A percentile compares a stretch with the other conserved stretches of the same genome.
Conservation (phyloP, 345 rosid genomes). For the Punica granatum region DNA sequence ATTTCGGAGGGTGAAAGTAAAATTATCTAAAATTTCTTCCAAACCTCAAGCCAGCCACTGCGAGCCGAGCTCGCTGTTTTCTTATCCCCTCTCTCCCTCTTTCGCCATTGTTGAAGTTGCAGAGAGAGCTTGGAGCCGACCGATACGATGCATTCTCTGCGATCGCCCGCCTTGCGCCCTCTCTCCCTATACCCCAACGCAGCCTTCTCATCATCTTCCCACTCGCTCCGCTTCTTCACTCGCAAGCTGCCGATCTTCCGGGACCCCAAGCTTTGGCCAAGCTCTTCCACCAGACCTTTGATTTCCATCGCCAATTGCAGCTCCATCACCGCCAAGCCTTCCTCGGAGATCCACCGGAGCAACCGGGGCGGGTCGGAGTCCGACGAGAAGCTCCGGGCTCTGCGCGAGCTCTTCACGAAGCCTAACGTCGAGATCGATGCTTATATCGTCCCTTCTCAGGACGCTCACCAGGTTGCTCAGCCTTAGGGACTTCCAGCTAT, state of each 20-base stretch:
- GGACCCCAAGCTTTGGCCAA: constrained; percentile 19
- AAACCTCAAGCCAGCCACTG: neutral
- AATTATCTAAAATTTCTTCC: neutral
- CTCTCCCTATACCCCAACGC: constrained; percentile 9
- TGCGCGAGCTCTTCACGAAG: constrained; percentile 54
- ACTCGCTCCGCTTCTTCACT: constrained; percentile 25
- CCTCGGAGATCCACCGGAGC: constrained; percentile 49
- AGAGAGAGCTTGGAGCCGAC: neutral
- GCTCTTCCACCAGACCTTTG: constrained; percentile 11
- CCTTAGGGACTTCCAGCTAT: neutral
- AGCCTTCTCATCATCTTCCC: neutral
- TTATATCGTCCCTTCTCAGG: constrained; percentile 92
- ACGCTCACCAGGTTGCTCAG: constrained; percentile 76
- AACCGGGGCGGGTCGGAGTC: constrained; percentile 24
- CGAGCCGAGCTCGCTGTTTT: neutral
- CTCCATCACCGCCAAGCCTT: constrained; percentile 66
- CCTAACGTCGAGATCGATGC: constrained; percentile 84
- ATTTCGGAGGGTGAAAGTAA: neutral
- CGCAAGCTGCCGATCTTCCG: constrained; percentile 31
- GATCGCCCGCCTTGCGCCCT: constrained; percentile 6
- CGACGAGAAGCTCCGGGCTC: constrained; percentile 66
- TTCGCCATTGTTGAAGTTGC: neutral
- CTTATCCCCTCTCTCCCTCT: constrained; percentile 13
- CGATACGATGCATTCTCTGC: constrained; percentile 10
- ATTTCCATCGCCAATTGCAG: constrained; percentile 33